Conservation (phyloP, 352 stramenopile species). For the Elongisporangium anandrum region DNA sequence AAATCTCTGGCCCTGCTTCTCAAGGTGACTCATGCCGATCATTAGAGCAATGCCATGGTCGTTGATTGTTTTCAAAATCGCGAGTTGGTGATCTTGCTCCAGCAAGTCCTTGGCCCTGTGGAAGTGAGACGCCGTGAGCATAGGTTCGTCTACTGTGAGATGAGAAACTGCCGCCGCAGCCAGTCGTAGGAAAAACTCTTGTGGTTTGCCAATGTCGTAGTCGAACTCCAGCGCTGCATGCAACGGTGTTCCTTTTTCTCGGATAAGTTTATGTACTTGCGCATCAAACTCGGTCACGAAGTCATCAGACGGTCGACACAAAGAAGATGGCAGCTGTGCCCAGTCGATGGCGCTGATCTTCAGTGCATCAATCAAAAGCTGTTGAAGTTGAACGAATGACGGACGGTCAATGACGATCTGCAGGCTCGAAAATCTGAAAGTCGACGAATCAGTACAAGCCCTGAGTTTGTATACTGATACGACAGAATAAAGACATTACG, state of each 20-base stretch:
- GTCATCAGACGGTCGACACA: slow-evolving; percentile 11
- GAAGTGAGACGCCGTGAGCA: slow-evolving; percentile 45
- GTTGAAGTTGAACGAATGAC: slow-evolving; percentile 46
- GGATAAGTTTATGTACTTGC: slow-evolving; percentile 25
- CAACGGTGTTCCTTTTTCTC: slow-evolving; percentile 7
- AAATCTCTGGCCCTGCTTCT: slow-evolving; percentile 53
- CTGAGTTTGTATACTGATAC: background rate
- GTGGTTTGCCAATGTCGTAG: slow-evolving; percentile 71
- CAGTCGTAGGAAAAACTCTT: slow-evolving; percentile 64
- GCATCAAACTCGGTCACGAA: slow-evolving; percentile 42
- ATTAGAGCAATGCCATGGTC: slow-evolving; percentile 69
- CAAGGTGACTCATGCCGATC: slow-evolving; percentile 75
- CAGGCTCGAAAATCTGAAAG: slow-evolving; percentile 71
- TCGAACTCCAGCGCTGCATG: slow-evolving; percentile 50
- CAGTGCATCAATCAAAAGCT: slow-evolving; percentile 36
- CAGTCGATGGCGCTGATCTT: slow-evolving; percentile 33
- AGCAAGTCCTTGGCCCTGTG: slow-evolving; percentile 45
- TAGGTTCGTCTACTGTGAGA: slow-evolving; percentile 27
- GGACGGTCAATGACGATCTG: slow-evolving; percentile 69
- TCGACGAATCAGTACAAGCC: background rate
- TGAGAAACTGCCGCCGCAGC: slow-evolving; percentile 41
- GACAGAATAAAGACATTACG: slow-evolving; percentile 2
- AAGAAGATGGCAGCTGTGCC: slow-evolving; percentile 6
- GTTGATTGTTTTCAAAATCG: slow-evolving; percentile 57
- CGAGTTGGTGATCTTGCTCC: slow-evolving; percentile 71